phyloP scores from a whole-genome alignment of 768 basidiomycete genomes.

The Pisolithus tinctorius region DNA sequence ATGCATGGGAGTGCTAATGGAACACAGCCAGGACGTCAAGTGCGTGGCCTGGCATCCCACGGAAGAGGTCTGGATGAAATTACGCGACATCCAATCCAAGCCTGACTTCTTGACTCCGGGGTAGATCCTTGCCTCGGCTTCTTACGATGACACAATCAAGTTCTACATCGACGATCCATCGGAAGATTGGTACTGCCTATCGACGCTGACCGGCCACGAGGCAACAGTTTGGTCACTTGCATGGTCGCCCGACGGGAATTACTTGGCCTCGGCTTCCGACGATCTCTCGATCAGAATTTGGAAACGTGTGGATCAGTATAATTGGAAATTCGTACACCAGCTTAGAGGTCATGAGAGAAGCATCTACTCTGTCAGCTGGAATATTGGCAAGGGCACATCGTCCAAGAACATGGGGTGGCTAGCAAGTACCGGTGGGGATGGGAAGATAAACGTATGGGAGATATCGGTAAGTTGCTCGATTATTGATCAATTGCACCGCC shows the following conservation, averaged over 20 bases:
- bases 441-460: conserved; percentile 75
- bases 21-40: conserved; percentile 96
- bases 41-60: conserved; percentile 90
- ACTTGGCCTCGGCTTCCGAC: conserved; percentile 84
- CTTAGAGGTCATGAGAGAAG: conserved; percentile 64
- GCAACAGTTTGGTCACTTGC: conserved; percentile 92
- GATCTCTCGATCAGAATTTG: conserved; percentile 81
- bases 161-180: conserved; percentile 89
- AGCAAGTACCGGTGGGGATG: conserved; percentile 83
- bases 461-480: conserved; percentile 41
- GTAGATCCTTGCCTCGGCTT: conserved; percentile 92
- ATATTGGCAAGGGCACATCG: conserved; percentile 30
- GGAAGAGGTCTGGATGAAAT: conserved; percentile 64
- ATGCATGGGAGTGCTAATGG: conserved; percentile 92
- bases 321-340: conserved; percentile 57
- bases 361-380: conserved; percentile 81
- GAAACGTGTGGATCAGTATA: conserved; percentile 55
- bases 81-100: not conserved
- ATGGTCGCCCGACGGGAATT: conserved; percentile 71
- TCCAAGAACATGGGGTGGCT: conserved; percentile 62
- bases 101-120: conserved; percentile 8
- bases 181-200: conserved; percentile 90
- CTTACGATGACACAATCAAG: conserved; percentile 95
- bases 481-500: not conserved
- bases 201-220: conserved; percentile 71